Evolutionary conservation across 805 yeast species (phyloP), one percentile per base, ranked within the genome.

Genomic region (Yarrowia yakushimensis): DNA sequence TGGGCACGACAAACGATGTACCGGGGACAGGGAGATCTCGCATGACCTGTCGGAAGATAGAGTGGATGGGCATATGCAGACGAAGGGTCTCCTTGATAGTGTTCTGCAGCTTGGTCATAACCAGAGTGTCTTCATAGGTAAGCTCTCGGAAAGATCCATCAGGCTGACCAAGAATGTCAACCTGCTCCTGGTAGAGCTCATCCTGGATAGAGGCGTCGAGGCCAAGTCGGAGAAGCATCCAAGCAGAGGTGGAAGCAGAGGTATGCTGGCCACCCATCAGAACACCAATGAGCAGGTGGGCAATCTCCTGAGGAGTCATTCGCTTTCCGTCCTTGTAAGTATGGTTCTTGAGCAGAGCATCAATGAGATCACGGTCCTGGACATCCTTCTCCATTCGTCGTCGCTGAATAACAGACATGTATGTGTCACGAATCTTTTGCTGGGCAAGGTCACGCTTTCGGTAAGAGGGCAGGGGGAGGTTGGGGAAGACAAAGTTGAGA

Each of bases 211-310:
- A 87, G 48, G 96, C 96, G 70, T 84, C 80, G 70, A 87, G 96
- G 67, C 91, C 97, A 65, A 94, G 81, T 73, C 94, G 98, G 67
- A 94, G 81, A 72, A 94, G 78, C 71, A 85, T 85, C 99, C 99
- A 94, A 17, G 97, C 88, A 41, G 96, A 88, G 22, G 99, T 94
- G 23, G 98, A 83, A 45, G 98, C 94, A 66, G 96, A 88, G 27
- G 99, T 94, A 76, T 94, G 99, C 79, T 94, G 99, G 66, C 99
- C 99, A 70, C 99, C 99, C 99, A 94, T 94, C 65, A 94, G 81
- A 62, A 94, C 87, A 75, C 98, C 99, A 75, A 94, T 93, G 74
- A 91, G 79, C 74, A 94, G 80, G 76, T 92, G 88, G 55, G 98
- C 94, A 71, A 94, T 90, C 77, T 94, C 96, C 74, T 86, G 86